Evolutionary conservation across 1,139 yeast species (phyloP).

Genomic region (Tardiomyces blankii): DNA sequence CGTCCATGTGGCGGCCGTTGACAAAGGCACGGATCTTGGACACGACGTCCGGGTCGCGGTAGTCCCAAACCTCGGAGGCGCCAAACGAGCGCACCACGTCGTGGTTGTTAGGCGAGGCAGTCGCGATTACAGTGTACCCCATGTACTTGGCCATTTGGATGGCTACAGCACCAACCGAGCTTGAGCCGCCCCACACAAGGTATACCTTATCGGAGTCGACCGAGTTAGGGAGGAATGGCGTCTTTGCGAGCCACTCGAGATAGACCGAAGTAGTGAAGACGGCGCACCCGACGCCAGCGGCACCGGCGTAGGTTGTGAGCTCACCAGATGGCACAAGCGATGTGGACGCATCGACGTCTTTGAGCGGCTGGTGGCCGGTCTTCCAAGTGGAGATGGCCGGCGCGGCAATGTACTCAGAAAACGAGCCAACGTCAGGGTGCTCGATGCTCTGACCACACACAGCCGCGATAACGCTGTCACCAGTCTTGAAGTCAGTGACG

Average conservation of each 20-base stretch:
- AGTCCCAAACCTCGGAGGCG: slow-evolving; percentile 51
- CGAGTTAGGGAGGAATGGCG: too few relatives aligned
- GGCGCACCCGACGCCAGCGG: too few relatives aligned
- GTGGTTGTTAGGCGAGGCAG: slow-evolving; percentile 39
- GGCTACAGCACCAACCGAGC: slow-evolving; percentile 44
- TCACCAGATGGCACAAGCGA: too few relatives aligned
- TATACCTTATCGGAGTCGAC: too few relatives aligned
- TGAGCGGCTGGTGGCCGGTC: slow-evolving; percentile 7
- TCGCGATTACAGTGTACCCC: slow-evolving; percentile 44
- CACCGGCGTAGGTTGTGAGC: too few relatives aligned
- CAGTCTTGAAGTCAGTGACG: slow-evolving; percentile 74
- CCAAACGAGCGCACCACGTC: slow-evolving; percentile 38
- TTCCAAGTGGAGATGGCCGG: too few relatives aligned
- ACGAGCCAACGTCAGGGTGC: slow-evolving; percentile 1
- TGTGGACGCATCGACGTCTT: background rate
- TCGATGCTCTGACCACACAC: slow-evolving; percentile 1
- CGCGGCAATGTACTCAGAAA: background rate
- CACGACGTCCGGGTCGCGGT: slow-evolving; percentile 42
- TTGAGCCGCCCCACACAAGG: slow-evolving; percentile 55
- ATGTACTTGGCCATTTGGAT: slow-evolving; percentile 41
- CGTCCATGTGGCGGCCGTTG: slow-evolving; percentile 37
- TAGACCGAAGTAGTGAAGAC: too few relatives aligned
- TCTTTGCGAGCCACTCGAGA: too few relatives aligned
- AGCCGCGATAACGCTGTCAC: slow-evolving; percentile 76
- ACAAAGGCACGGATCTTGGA: slow-evolving; percentile 31